Evolutionary conservation across 2,329 filamentous ascomycete genomes (phyloP).

Genomic region (Sporothrix brasiliensis): DNA sequence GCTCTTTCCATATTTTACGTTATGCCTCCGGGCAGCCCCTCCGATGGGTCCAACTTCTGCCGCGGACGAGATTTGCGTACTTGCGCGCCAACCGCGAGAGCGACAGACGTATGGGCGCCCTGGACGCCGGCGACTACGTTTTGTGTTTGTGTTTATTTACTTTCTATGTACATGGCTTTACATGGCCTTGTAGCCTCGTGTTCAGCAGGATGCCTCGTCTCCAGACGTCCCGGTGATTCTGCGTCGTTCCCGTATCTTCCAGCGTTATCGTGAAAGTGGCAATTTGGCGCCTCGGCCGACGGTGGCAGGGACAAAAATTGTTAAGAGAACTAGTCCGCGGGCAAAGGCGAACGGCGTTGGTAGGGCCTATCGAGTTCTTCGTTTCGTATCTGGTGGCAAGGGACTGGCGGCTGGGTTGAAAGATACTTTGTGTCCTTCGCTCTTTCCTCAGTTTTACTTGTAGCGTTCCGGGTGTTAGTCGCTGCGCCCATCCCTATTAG

Average conservation of each 20-base stretch:
- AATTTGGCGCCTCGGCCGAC: background rate
- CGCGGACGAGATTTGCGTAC: conserved; percentile 13
- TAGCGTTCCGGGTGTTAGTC: background rate
- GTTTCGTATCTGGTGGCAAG: background rate
- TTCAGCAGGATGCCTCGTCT: background rate
- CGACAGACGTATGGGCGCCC: background rate
- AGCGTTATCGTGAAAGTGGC: conserved; percentile 24
- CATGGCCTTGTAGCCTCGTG: too few relatives aligned
- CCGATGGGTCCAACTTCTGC: background rate
- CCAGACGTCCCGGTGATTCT: background rate
- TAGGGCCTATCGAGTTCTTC: conserved; percentile 6
- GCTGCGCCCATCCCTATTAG: conserved; percentile 25
- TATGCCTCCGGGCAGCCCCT: conserved; percentile 1
- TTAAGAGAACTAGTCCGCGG: conserved; percentile 12
- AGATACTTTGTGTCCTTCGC: conserved; percentile 14
- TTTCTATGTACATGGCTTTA: too few relatives aligned
- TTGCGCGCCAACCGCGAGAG: conserved; percentile 14
- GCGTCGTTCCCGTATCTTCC: background rate
- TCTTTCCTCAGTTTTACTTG: background rate
- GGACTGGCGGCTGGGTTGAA: background rate
- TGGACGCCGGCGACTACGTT: background rate
- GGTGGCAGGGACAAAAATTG: conserved; percentile 7
- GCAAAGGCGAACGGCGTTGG: conserved; percentile 8
- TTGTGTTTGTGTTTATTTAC: too few relatives aligned
- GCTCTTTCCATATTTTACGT: conserved; percentile 11